Conservation (phyloP, 2,329 filamentous ascomycete genomes). For the Periconia macrospinosa region DNA sequence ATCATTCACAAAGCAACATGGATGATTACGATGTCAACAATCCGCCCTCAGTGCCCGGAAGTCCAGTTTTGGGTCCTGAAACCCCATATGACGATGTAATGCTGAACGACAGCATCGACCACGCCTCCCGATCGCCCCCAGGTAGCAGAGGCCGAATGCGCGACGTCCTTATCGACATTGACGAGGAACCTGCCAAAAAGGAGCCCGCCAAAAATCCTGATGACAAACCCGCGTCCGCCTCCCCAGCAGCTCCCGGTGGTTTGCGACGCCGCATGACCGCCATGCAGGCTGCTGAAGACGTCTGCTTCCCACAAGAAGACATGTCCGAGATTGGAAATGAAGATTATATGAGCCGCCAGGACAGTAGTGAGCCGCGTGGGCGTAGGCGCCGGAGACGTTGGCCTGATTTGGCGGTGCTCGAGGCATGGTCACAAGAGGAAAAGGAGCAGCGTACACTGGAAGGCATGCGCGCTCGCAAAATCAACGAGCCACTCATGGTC, state of each 20-base stretch:
- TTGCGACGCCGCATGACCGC: conserved; percentile 40
- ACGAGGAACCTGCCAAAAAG: conserved; percentile 36
- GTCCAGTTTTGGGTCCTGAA: conserved; percentile 57
- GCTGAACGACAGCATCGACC: conserved; percentile 65
- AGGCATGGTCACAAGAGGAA: conserved; percentile 88
- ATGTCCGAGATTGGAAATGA: conserved; percentile 83
- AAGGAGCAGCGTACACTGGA: conserved; percentile 81
- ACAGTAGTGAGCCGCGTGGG: conserved; percentile 45
- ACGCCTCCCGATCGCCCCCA: conserved; percentile 17
- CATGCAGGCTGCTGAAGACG: conserved; percentile 76
- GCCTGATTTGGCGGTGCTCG: conserved; percentile 81
- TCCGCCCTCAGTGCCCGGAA: conserved; percentile 63
- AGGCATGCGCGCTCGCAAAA: conserved; percentile 82
- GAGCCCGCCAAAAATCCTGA: conserved; percentile 35
- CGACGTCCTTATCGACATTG: conserved; percentile 56
- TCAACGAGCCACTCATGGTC: conserved; percentile 90
- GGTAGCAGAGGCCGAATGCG: conserved; percentile 27
- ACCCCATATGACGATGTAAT: conserved; percentile 64
- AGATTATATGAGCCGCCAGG: conserved; percentile 59
- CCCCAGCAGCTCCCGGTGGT: conserved; percentile 26
- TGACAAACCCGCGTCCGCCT: conserved; percentile 47
- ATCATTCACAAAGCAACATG: conserved; percentile 34
- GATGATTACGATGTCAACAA: conserved; percentile 65
- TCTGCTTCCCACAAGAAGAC: conserved; percentile 83
- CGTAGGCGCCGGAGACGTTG: conserved; percentile 64